These are phyloP conservation scores for Aspergillus pseudotamarii DNA, from an alignment of 2,329 filamentous ascomycete species.

Conservation along the genomic window DNA sequence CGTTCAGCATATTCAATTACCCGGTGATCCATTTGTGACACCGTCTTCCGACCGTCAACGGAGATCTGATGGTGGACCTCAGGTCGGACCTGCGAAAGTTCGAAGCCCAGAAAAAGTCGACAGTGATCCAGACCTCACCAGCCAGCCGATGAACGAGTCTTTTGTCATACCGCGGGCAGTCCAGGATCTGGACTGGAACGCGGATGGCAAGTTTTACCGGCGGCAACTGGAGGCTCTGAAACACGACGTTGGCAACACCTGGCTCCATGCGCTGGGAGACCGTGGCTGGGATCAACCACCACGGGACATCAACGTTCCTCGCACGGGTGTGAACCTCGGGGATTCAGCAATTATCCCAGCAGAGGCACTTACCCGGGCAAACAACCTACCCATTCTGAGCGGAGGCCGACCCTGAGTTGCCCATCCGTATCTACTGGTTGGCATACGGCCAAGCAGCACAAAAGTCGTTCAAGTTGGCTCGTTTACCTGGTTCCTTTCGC, in stretches of 20 bases:
- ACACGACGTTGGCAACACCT: slow-evolving; percentile 82
- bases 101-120: slow-evolving; percentile 23
- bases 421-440: not conserved
- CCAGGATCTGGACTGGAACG: slow-evolving; percentile 35
- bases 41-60: slow-evolving; percentile 31
- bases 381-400: slow-evolving; percentile 45
- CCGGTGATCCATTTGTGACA: slow-evolving; percentile 27
- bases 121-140: slow-evolving; percentile 20
- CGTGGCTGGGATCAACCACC: slow-evolving; percentile 59
- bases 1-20: slow-evolving; percentile 33
- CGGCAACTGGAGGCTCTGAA: slow-evolving; percentile 86
- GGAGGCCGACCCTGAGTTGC: slow-evolving; percentile 38
- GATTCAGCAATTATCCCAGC: slow-evolving; percentile 35
- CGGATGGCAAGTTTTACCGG: slow-evolving; percentile 76
- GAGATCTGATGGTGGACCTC: slow-evolving; percentile 35
- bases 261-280: slow-evolving; percentile 83
- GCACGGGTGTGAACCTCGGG: slow-evolving; percentile 35
- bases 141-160: slow-evolving; percentile 18
- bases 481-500: not conserved
- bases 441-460: not conserved
- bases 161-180: slow-evolving; percentile 27
- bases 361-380: slow-evolving; percentile 37
- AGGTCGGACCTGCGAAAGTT: slow-evolving; percentile 30
- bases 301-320: slow-evolving; percentile 32
- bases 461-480: not conserved